Evolutionary conservation across 495 filamentous ascomycete genomes (phyloP).

Genomic region (Aspergillus sclerotioniger): DNA sequence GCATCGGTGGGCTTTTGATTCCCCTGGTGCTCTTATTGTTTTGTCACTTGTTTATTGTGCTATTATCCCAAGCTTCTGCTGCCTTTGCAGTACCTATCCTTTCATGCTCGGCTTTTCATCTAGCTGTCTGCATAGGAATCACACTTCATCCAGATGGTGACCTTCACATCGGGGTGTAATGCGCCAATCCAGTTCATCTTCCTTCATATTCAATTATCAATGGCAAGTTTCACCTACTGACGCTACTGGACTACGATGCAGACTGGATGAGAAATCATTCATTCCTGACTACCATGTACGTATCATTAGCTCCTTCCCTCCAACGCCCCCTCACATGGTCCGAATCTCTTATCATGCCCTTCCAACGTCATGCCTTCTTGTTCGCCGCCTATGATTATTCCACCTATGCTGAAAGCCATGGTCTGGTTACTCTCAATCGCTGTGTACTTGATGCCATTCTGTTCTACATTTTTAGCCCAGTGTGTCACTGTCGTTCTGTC

Average conservation of each 20-base stretch:
- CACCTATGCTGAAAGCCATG: neutral
- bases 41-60: neutral
- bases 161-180: constrained; percentile 16
- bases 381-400: neutral
- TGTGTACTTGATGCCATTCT: neutral
- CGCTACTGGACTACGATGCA: constrained; percentile 18
- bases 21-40: constrained; percentile 10
- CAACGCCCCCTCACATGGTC: neutral
- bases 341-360: neutral
- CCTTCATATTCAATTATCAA: constrained; percentile 9
- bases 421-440: neutral
- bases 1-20: constrained; percentile 17
- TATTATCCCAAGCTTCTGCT: neutral
- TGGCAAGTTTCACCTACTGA: constrained; percentile 9
- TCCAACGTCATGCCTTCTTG: neutral
- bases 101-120: neutral
- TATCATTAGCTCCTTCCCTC: neutral
- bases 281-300: constrained; percentile 12
- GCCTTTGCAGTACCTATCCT: neutral
- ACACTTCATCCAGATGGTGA: constrained; percentile 19
- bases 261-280: constrained; percentile 14
- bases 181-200: constrained; percentile 9
- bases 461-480: neutral
- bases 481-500: neutral
- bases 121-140: neutral